phyloP scores from a whole-genome alignment of 2,329 filamentous ascomycete genomes.

The Ceratocystis eucalypticola region DNA sequence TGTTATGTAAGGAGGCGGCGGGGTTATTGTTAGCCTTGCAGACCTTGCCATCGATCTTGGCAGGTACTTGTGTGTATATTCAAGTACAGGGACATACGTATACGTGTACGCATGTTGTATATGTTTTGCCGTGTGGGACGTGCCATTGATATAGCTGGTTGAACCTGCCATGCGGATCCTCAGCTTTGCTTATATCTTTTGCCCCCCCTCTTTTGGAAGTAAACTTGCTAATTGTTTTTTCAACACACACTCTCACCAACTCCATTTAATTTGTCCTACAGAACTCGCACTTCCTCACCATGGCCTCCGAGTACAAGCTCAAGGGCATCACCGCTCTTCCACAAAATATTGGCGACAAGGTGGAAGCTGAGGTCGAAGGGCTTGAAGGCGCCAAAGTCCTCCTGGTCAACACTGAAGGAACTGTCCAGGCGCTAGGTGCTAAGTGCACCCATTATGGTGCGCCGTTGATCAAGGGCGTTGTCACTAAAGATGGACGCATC shows the following conservation, averaged over 20 bases:
- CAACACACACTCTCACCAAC: neutral
- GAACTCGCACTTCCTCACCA: constrained; percentile 8
- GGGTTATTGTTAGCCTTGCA: neutral
- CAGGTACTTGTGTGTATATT: neutral
- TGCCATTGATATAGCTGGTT: neutral
- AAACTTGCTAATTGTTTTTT: neutral
- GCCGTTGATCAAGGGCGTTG: constrained; percentile 70
- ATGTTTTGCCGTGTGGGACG: neutral
- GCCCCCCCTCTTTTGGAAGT: neutral
- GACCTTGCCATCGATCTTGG: constrained; percentile 4
- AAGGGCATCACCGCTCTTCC: constrained; percentile 64
- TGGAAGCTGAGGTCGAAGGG: constrained; percentile 82
- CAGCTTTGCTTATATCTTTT: neutral
- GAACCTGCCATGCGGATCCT: neutral
- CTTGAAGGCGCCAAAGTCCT: constrained; percentile 76
- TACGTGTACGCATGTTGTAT: neutral
- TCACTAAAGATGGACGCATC: constrained; percentile 67
- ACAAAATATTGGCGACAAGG: constrained; percentile 52
- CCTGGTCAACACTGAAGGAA: constrained; percentile 62
- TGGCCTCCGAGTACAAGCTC: constrained; percentile 48
- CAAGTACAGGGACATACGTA: neutral
- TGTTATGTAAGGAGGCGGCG: neutral
- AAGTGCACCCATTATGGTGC: constrained; percentile 91
- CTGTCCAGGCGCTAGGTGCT: constrained; percentile 64
- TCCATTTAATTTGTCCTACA: neutral